These are phyloP conservation scores for Tolypocladium inflatum DNA, from an alignment of 2,329 filamentous ascomycete genomes.

Conservation along the genomic window DNA sequence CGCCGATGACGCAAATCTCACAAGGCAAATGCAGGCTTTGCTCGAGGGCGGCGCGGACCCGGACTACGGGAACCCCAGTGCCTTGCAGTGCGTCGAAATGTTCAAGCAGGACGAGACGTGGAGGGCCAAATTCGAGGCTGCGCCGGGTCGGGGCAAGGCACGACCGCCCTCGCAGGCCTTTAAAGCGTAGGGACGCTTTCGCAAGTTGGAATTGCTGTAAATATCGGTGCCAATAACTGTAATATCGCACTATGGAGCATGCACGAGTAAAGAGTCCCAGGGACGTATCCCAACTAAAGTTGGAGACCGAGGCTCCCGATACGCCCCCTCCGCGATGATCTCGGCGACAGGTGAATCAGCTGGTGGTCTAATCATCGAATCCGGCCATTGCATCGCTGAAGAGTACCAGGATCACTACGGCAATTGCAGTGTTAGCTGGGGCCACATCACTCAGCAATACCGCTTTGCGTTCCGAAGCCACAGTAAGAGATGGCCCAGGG, in stretches of 20 bases:
- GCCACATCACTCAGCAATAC: neutral
- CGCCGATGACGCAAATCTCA: neutral
- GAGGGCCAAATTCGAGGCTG: constrained; percentile 38
- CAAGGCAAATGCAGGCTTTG: constrained; percentile 24
- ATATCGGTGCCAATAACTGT: neutral
- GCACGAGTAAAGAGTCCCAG: neutral
- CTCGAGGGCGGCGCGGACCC: constrained; percentile 45
- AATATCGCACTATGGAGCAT: neutral
- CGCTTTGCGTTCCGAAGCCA: neutral
- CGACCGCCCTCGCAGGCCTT: neutral
- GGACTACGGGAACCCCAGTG: constrained; percentile 39
- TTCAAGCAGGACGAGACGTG: constrained; percentile 44
- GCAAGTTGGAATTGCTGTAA: neutral
- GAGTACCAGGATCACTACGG: neutral
- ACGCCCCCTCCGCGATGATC: neutral
- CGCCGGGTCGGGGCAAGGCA: constrained; percentile 37
- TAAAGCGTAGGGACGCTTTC: neutral
- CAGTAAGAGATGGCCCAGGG: neutral
- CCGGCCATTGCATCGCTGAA: neutral
- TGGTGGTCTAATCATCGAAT: neutral
- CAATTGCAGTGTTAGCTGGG: too few species aligned
- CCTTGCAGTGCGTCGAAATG: constrained; percentile 37
- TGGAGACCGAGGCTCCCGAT: neutral
- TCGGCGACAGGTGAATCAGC: neutral
- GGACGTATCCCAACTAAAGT: neutral